Evolutionary conservation across 176 grass and related monocot genomes (phyloP), one percentile per base, ranked within the genome.

Genomic region (Oryza brachyantha): DNA sequence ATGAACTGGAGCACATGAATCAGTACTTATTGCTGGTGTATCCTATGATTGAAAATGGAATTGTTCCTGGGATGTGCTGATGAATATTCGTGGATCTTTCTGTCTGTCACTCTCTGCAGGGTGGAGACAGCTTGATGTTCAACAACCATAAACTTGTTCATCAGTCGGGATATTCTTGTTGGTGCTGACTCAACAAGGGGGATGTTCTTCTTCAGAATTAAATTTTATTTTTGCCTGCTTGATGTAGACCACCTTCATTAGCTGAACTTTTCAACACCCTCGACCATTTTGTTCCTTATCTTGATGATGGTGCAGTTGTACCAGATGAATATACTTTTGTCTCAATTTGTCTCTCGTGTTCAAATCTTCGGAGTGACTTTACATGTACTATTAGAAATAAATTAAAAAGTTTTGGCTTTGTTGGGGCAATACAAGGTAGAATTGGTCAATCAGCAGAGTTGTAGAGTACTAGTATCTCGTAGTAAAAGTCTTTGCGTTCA

Each of bases 121-220:
- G 54, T 60, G 26, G 28, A 64, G 69, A 73, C 68, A 65, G 2
- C 22, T 3, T 2, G 24, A 17, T 63, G 66, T 70, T 77, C n/a
- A 35, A 37, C 38, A 24, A n/a, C 54, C 14, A 37, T 45, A 25
- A 43, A 12, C 66, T 52, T 7, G 19, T 52, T 46, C 48, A 52
- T 43, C 38, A 42, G 7, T 57, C n/a, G 17, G 74, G 62, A 63
- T 76, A 76, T 76, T 41, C 74, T 65, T 65, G 27, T 35, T 50
- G 75, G 40, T 35, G 40, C 75, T 78, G 28, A 65, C 61, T 40
- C 72, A 57, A 57, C 52, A 57, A 57, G 22, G 52, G 52, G 52
- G n/a, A 57, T 57, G 52, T 24, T 57, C 52, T 57, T 57, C 52
- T 24, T 57, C 52, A 12, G 16, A 21, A 50, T 21, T 50, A 45